These are phyloP conservation scores for Penicillium egyptiacum DNA, from an alignment of 495 filamentous ascomycete genomes.

Conservation along the genomic window DNA sequence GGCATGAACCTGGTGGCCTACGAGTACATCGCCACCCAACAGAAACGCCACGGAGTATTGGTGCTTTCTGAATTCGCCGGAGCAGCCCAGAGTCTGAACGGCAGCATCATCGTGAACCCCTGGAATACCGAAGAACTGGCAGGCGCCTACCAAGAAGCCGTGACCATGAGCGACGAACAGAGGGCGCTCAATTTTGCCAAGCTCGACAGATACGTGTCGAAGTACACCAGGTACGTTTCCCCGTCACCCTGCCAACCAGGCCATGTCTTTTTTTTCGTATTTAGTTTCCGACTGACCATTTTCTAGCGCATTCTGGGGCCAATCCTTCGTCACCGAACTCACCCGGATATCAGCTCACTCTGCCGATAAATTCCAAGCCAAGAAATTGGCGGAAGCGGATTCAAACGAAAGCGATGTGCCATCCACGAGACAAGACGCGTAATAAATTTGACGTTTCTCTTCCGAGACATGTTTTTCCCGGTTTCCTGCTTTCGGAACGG, in stretches of 20 bases:
- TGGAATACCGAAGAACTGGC: conserved; percentile 98
- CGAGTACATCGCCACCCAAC: conserved; percentile 93
- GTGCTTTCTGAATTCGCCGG: conserved; percentile 95
- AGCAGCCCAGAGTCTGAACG: conserved; percentile 89
- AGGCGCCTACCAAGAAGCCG: conserved; percentile 87
- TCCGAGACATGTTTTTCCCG: conserved; percentile 2
- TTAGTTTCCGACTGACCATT: conserved; percentile 5
- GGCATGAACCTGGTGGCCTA: conserved; percentile 99
- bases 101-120: conserved; percentile 89
- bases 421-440: conserved; percentile 8
- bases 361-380: conserved; percentile 44
- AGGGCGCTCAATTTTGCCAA: conserved; percentile 83
- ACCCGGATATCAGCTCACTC: conserved; percentile 60
- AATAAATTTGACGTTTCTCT: conserved; percentile 1
- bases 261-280: background rate
- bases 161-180: conserved; percentile 89
- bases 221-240: conserved; percentile 74
- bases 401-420: conserved; percentile 15
- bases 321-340: conserved; percentile 86
- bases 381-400: conserved; percentile 26
- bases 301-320: conserved; percentile 90
- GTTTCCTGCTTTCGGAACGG: background rate
- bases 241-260: background rate
- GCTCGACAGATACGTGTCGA: conserved; percentile 89
- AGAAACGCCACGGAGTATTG: conserved; percentile 84